Evolutionary conservation across 1,139 yeast species (phyloP).

Genomic region (Debaryomycetaceae sp.): DNA sequence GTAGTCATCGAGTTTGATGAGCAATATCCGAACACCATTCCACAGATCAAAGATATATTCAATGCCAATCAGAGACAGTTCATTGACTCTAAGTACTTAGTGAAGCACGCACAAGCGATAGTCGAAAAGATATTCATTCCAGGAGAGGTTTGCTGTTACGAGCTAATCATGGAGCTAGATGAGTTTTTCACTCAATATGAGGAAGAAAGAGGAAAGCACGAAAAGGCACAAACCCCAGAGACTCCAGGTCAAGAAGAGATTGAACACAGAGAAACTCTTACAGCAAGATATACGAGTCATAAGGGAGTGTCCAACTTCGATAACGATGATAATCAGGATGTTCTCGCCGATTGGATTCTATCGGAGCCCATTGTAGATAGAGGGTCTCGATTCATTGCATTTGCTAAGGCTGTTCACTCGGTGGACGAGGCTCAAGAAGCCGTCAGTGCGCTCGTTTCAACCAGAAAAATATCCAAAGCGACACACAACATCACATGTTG

Average conservation of each 20-base stretch:
- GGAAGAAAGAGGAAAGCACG: constrained; percentile 10
- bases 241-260: background rate
- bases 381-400: constrained; percentile 82
- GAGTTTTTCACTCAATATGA: constrained; percentile 40
- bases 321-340: constrained; percentile 24
- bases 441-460: constrained; percentile 53
- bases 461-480: constrained; percentile 64
- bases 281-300: too few relatives aligned
- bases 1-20: constrained; percentile 69
- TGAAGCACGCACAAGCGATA: constrained; percentile 42
- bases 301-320: background rate
- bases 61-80: constrained; percentile 28
- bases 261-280: background rate
- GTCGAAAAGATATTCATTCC: constrained; percentile 45
- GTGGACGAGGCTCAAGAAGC: constrained; percentile 61
- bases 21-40: constrained; percentile 63
- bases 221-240: constrained; percentile 2
- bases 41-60: constrained; percentile 52
- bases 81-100: constrained; percentile 44
- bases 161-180: constrained; percentile 65
- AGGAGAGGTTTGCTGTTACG: constrained; percentile 79
- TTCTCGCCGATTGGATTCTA: constrained; percentile 65
- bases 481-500: constrained; percentile 84
- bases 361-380: constrained; percentile 81
- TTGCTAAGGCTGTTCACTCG: constrained; percentile 57